Conservation (phyloP, 2,329 filamentous ascomycete species). For the Aureobasidium sp. region DNA sequence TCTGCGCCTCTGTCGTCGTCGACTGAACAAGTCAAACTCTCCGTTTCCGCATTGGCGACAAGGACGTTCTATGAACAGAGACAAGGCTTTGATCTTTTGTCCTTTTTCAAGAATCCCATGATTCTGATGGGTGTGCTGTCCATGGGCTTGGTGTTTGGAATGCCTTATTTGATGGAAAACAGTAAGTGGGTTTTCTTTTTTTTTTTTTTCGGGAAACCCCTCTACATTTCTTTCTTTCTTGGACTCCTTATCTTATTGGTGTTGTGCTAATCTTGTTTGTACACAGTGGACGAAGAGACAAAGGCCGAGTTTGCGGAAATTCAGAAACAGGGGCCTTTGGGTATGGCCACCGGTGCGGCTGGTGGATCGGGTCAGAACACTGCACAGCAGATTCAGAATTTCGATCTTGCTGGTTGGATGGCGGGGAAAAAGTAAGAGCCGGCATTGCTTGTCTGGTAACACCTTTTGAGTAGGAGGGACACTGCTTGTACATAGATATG, state of each 20-base stretch:
- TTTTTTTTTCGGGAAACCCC: no score
- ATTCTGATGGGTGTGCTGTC: conserved; percentile 83
- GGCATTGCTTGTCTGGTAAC: no score
- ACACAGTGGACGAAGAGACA: conserved; percentile 88
- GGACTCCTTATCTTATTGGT: no score
- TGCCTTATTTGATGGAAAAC: conserved; percentile 93
- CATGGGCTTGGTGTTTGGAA: conserved; percentile 75
- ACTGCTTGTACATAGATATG: background rate
- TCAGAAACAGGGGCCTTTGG: conserved; percentile 64
- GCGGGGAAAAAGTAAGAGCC: conserved; percentile 46
- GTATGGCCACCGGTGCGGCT: conserved; percentile 17
- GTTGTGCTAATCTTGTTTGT: no score
- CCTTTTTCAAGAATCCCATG: conserved; percentile 89
- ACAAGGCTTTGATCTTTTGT: conserved; percentile 56
- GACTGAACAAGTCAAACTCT: conserved; percentile 43
- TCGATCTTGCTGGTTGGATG: conserved; percentile 62
- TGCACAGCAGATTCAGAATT: conserved; percentile 51
- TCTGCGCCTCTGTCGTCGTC: conserved; percentile 21
- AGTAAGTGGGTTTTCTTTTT: no score
- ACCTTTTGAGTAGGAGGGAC: no score
- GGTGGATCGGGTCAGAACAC: conserved; percentile 24
- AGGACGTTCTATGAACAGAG: conserved; percentile 75
- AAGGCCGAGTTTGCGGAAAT: conserved; percentile 86
- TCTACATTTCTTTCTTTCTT: no score
- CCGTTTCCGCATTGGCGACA: conserved; percentile 51